Conservation (phyloP, 441 rosid genomes). For the Bocquillonia castaneifolia region DNA sequence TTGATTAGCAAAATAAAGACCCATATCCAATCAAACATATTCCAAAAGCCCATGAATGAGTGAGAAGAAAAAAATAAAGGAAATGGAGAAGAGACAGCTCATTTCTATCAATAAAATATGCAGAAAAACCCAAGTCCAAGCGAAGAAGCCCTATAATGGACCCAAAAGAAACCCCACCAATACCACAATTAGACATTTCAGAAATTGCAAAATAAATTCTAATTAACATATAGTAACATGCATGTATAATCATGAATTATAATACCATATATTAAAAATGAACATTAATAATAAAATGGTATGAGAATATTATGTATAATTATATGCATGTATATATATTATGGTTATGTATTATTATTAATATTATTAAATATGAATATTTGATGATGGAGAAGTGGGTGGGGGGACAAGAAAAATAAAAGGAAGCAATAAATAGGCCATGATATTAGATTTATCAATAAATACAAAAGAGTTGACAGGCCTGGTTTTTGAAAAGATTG, state of each 20-base stretch:
- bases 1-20: slow-evolving; percentile 18
- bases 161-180: slow-evolving; percentile 21
- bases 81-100: slow-evolving; percentile 37
- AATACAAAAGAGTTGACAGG: slow-evolving; percentile 59
- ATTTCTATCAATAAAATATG: slow-evolving; percentile 27
- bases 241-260: no score
- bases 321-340: slow-evolving; percentile 2
- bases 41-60: slow-evolving; percentile 19
- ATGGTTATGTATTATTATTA: neutral
- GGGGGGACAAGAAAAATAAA: slow-evolving; percentile 40
- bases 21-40: slow-evolving; percentile 28
- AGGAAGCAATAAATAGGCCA: slow-evolving; percentile 37
- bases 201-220: neutral
- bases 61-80: neutral
- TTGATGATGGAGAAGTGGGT: slow-evolving; percentile 32
- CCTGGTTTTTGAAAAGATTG: slow-evolving; percentile 54
- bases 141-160: slow-evolving; percentile 24
- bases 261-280: neutral
- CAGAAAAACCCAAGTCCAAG: slow-evolving; percentile 31
- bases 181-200: slow-evolving; percentile 14
- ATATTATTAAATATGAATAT: neutral
- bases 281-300: neutral
- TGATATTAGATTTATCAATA: slow-evolving; percentile 40
- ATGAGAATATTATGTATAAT: no score
- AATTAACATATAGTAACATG: neutral